phyloP scores from a whole-genome alignment of 1,139 yeast species.

The Williopsis jadinii region DNA sequence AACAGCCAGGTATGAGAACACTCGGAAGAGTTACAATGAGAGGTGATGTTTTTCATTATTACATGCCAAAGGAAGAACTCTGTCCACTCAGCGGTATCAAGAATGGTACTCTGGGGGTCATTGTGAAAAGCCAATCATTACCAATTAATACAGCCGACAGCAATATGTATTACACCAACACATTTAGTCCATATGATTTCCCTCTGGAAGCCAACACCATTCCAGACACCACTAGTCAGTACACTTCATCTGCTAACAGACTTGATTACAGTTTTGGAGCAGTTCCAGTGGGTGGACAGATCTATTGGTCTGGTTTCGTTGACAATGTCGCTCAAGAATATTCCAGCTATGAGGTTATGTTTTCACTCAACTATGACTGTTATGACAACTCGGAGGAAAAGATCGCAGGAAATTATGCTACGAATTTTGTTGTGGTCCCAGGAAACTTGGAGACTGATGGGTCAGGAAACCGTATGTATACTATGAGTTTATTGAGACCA shows the following conservation, averaged over 20 bases:
- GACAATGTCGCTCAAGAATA: too few relatives aligned
- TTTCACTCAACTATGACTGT: too few relatives aligned
- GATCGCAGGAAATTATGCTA: too few relatives aligned
- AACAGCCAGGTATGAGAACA: background rate
- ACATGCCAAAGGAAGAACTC: background rate
- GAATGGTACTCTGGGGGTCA: slow-evolving; percentile 3
- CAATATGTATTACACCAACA: background rate
- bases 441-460: too few relatives aligned
- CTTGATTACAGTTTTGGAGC: background rate
- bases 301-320: background rate
- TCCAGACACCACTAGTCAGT: background rate
- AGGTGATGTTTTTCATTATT: slow-evolving; percentile 1
- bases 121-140: background rate
- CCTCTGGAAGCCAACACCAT: background rate
- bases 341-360: too few relatives aligned
- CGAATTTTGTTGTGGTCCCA: too few relatives aligned
- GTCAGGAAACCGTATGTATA: too few relatives aligned
- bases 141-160: background rate
- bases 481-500: too few relatives aligned
- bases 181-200: background rate
- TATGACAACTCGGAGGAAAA: too few relatives aligned
- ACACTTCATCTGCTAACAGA: background rate
- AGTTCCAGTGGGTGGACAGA: background rate
- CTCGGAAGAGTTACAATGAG: slow-evolving; percentile 4
- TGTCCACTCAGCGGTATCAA: slow-evolving; percentile 1